Evolutionary conservation across 2,329 filamentous ascomycete species (phyloP).

Genomic region (Fusarium napiforme): DNA sequence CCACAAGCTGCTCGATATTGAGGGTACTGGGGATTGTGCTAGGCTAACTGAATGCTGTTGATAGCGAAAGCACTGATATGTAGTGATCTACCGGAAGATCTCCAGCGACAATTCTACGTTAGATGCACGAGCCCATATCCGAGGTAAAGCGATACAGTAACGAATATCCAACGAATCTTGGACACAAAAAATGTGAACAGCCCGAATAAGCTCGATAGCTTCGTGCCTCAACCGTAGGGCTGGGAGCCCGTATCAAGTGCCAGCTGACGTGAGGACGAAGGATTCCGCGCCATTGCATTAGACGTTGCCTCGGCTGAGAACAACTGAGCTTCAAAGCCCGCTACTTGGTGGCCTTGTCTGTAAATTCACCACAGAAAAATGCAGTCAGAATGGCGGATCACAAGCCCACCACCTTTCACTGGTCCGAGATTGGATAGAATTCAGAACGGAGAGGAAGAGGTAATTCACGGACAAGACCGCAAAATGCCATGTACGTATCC

Average conservation of each 20-base stretch:
- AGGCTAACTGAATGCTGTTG: background rate
- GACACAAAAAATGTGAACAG: background rate
- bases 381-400: conserved; percentile 9
- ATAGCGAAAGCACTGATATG: background rate
- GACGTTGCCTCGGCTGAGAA: conserved; percentile 4
- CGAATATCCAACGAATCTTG: background rate
- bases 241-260: conserved; percentile 14
- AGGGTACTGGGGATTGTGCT: background rate
- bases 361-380: background rate
- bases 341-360: background rate
- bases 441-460: conserved; percentile 7
- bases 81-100: background rate
- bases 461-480: conserved; percentile 10
- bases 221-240: background rate
- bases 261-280: conserved; percentile 35
- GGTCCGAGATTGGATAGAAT: background rate
- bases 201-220: background rate
- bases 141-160: background rate
- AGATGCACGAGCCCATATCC: background rate
- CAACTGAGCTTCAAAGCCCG: conserved; percentile 1
- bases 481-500: background rate
- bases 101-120: background rate
- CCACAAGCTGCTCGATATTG: background rate
- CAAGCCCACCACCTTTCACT: background rate
- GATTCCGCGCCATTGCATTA: background rate